Percentiles rank a stretch among this genome's conserved stretches.
Evolutionary conservation across 2,329 filamentous ascomycete species (phyloP).

Genomic region (Fusarium sp.): DNA sequence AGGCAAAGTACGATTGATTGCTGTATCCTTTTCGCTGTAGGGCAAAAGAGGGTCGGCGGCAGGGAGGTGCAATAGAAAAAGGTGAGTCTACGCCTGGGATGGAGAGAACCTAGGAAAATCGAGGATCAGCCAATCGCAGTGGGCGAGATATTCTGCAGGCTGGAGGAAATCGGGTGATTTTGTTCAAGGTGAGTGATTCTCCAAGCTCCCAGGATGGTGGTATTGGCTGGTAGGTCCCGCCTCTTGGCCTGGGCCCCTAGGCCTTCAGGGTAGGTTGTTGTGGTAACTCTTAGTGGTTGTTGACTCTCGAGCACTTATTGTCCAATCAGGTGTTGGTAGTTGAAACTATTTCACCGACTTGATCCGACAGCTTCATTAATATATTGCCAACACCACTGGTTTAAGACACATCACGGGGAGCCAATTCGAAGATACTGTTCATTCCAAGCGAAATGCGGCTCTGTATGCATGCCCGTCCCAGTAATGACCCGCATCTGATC

Average conservation of each 20-base stretch:
- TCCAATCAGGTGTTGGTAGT: constrained; percentile 23
- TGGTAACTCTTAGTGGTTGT: constrained; percentile 43
- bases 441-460: constrained; percentile 12
- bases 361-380: constrained; percentile 14
- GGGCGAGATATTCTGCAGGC: constrained; percentile 42
- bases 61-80: constrained; percentile 31
- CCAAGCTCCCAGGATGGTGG: constrained; percentile 29
- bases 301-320: constrained; percentile 11
- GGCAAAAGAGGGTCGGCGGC: constrained; percentile 32
- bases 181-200: constrained; percentile 39
- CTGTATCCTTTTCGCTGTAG: constrained; percentile 33
- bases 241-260: constrained; percentile 18
- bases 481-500: constrained; percentile 30
- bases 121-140: constrained; percentile 46
- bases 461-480: constrained; percentile 23
- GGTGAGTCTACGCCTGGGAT: constrained; percentile 34
- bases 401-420: neutral
- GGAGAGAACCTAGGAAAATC: too few species aligned
- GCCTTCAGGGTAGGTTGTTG: constrained; percentile 36
- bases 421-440: constrained; percentile 1
- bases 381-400: constrained; percentile 1
- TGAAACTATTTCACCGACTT: constrained; percentile 24
- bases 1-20: constrained; percentile 35
- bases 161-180: constrained; percentile 49
- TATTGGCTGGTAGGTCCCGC: constrained; percentile 21